These are phyloP conservation scores for Platanthera zijinensis DNA, from an alignment of 106 monocot species.

Conservation along the genomic window DNA sequence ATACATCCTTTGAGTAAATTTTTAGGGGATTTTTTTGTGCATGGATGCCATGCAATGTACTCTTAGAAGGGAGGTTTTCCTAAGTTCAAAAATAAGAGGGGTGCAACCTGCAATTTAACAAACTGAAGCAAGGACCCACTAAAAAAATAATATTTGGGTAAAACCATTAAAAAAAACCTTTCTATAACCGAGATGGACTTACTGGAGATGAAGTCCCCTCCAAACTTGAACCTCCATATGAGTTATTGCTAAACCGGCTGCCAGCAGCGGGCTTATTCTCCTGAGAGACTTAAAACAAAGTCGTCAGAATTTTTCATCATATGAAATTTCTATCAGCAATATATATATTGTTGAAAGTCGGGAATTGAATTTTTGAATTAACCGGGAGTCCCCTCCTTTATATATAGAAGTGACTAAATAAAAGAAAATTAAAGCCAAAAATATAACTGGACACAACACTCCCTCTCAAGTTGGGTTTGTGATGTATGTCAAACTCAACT, in stretches of 20 bases:
- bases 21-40: too few species aligned
- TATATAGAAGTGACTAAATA: too few species aligned
- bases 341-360: not conserved
- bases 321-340: not conserved
- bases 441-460: too few species aligned
- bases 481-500: too few species aligned
- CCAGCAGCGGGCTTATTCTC: conserved; percentile 35
- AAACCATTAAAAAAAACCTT: too few species aligned
- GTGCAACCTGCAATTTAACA: not conserved
- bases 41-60: too few species aligned
- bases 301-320: not conserved
- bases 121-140: not conserved
- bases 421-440: too few species aligned
- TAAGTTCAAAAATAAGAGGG: not conserved
- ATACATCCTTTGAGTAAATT: too few species aligned
- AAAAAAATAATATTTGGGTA: conserved; percentile 2
- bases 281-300: conserved; percentile 17
- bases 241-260: conserved; percentile 48
- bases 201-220: conserved; percentile 52
- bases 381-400: too few species aligned
- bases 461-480: too few species aligned
- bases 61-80: too few species aligned
- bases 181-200: conserved; percentile 5
- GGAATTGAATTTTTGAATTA: too few species aligned
- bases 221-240: conserved; percentile 26